phyloP scores from a whole-genome alignment of 305 asterid genomes.

The Striga hermonthica region DNA sequence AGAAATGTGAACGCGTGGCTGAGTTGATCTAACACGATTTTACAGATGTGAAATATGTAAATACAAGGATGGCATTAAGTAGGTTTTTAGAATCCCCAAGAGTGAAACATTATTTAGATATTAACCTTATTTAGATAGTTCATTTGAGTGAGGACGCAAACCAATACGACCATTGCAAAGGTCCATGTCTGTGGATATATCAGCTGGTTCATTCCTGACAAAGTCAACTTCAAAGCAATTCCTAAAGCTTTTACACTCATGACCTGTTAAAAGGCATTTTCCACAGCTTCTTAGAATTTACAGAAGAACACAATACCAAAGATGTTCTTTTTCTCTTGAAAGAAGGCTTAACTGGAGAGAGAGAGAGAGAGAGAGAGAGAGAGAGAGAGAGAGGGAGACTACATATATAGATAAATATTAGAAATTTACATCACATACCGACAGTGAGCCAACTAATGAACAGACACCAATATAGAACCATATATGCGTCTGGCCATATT shows the following conservation, averaged over 20 bases:
- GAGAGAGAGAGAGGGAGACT: neutral
- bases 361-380: neutral
- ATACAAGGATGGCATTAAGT: too few relatives aligned
- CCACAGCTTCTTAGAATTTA: conserved; percentile 25
- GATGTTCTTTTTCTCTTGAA: neutral
- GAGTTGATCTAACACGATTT: too few relatives aligned
- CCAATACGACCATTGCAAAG: conserved; percentile 66
- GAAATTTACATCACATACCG: conserved; percentile 57
- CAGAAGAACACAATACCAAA: neutral
- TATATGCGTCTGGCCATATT: conserved; percentile 96
- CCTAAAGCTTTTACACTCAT: conserved; percentile 99
- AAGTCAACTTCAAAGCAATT: conserved; percentile 90
- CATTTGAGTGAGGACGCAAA: conserved; percentile 87
- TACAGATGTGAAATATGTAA: too few relatives aligned
- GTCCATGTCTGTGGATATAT: conserved; percentile 93
- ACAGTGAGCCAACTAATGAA: conserved; percentile 91
- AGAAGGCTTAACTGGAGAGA: conserved; percentile 27
- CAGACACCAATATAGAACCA: conserved; percentile 90
- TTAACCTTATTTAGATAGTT: conserved; percentile 89
- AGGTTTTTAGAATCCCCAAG: too few relatives aligned
- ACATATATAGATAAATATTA: neutral
- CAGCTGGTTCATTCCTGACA: conserved; percentile 89
- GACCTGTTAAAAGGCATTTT: conserved; percentile 54
- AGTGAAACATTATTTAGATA: too few relatives aligned
- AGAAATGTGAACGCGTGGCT: too few relatives aligned